Percentiles rank a stretch among this genome's conserved stretches.
These are phyloP conservation scores for Nematodospora anomalae DNA, from an alignment of 1,139 yeast genomes.

Conservation along the genomic window DNA sequence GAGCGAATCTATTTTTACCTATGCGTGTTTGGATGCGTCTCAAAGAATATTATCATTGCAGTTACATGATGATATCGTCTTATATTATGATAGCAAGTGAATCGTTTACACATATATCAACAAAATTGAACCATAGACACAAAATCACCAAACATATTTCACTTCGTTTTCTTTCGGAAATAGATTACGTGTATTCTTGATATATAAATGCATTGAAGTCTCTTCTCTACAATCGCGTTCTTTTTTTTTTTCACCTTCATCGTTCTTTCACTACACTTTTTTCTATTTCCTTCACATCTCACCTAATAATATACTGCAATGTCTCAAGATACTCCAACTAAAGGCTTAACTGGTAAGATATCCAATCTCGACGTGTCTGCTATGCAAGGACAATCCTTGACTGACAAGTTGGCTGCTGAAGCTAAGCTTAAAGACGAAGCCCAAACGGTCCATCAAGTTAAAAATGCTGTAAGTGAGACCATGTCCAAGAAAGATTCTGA, in stretches of 20 bases:
- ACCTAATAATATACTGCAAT: slow-evolving; percentile 15
- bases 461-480: slow-evolving; percentile 17
- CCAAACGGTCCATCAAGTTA: slow-evolving; percentile 25
- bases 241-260: slow-evolving; percentile 3
- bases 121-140: no score
- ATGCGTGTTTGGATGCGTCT: no score
- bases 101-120: no score
- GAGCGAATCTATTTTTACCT: no score
- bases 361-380: slow-evolving; percentile 40
- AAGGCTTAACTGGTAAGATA: slow-evolving; percentile 50
- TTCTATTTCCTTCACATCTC: neutral
- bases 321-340: slow-evolving; percentile 53
- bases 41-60: no score
- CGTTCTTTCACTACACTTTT: neutral
- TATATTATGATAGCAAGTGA: no score
- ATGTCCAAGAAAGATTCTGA: slow-evolving; percentile 12
- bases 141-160: neutral
- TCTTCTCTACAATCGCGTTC: neutral
- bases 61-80: no score
- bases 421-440: slow-evolving; percentile 44
- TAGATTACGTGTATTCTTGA: neutral
- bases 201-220: neutral
- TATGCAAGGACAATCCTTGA: slow-evolving; percentile 37
- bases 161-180: neutral
- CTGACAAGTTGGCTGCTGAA: slow-evolving; percentile 48